Evolutionary conservation across 495 filamentous ascomycete genomes (phyloP).

Genomic region (Neurospora terricola): DNA sequence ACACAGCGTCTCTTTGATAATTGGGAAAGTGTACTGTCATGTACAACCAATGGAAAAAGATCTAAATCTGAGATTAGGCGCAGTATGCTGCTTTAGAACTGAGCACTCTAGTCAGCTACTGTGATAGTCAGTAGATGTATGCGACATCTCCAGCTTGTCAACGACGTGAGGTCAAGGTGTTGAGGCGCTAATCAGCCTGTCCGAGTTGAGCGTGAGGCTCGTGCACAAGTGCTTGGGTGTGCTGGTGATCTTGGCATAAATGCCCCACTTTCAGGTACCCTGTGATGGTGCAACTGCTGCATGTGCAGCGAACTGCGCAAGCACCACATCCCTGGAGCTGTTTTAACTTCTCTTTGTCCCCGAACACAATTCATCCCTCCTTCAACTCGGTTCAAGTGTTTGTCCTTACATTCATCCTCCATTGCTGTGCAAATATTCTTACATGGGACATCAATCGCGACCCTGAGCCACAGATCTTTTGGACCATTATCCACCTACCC

Average conservation of each 20-base stretch:
- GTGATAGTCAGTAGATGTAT: not conserved
- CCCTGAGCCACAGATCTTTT: not conserved
- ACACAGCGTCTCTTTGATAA: not conserved
- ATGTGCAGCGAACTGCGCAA: not conserved
- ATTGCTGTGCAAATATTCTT: not conserved
- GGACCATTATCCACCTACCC: not conserved
- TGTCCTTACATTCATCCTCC: not conserved
- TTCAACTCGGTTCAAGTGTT: not conserved
- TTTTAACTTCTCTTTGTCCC: not conserved
- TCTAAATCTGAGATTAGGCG: not conserved
- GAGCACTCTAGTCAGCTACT: not conserved
- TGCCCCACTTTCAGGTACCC: not conserved
- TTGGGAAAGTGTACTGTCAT: not conserved
- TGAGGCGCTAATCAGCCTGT: not conserved
- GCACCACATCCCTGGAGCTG: not conserved
- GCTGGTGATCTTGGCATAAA: not conserved
- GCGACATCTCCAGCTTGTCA: not conserved
- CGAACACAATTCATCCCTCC: not conserved
- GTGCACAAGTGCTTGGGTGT: not conserved
- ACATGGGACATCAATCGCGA: not conserved
- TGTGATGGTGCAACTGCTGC: not conserved
- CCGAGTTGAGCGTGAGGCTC: not conserved
- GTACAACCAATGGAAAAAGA: not conserved
- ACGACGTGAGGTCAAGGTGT: not conserved
- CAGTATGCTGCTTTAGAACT: not conserved